Evolutionary conservation across 176 grass and related monocot genomes (phyloP).

Genomic region (Guadua angustifolia): DNA sequence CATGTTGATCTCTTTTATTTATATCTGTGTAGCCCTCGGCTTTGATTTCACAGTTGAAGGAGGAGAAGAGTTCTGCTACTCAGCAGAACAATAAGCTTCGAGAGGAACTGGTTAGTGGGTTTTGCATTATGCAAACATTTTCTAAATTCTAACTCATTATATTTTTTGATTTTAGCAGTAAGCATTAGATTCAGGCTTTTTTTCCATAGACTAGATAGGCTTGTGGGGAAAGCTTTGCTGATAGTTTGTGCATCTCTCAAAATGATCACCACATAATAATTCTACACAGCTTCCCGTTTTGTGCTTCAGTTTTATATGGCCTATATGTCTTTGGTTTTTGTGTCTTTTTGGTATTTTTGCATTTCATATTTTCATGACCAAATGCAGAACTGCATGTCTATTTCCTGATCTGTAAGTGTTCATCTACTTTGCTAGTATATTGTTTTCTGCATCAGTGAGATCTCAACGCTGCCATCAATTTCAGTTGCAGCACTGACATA

Average conservation of each 20-base stretch:
- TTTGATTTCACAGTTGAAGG: slow-evolving; percentile 68
- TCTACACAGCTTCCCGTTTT: not conserved
- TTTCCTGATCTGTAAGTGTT: slow-evolving; percentile 20
- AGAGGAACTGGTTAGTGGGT: slow-evolving; percentile 72
- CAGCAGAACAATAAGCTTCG: slow-evolving; percentile 76
- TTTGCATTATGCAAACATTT: slow-evolving; percentile 40
- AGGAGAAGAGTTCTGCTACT: slow-evolving; percentile 67
- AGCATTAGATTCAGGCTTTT: not conserved
- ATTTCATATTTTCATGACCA: slow-evolving; percentile 20
- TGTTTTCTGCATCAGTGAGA: slow-evolving; percentile 17
- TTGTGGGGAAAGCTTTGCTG: not conserved
- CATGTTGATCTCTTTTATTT: slow-evolving; percentile 26
- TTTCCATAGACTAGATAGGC: not conserved
- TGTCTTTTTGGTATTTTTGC: slow-evolving; percentile 4
- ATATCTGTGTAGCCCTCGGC: slow-evolving; percentile 50
- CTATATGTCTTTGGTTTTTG: not conserved
- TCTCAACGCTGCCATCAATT: slow-evolving; percentile 19
- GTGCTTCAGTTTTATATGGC: slow-evolving; percentile 3
- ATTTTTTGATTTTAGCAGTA: not conserved
- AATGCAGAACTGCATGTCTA: not conserved
- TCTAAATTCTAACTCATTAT: not conserved
- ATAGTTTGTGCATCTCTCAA: slow-evolving; percentile 2
- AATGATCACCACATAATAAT: not conserved
- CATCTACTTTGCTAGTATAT: not conserved
- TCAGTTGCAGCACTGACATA: not conserved